A percentile compares a stretch with the other conserved stretches of the same genome.
Evolutionary conservation across 1,284 basidiomycete species (phyloP).

Genomic region (Melampsora americana): DNA sequence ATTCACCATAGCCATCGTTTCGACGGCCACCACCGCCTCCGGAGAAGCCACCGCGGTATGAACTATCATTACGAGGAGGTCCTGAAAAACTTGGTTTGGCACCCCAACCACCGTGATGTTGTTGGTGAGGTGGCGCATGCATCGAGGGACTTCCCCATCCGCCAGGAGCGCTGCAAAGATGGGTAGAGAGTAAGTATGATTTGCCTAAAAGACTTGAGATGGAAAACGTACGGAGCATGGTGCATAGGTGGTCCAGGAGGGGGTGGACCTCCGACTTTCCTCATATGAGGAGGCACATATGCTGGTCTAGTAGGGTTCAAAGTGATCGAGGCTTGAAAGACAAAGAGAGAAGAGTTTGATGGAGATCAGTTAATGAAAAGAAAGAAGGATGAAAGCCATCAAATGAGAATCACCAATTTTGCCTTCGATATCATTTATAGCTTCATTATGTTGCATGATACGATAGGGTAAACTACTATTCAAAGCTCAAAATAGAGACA

Average conservation of each 20-base stretch:
- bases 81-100: constrained; percentile 33
- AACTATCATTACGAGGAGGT: constrained; percentile 27
- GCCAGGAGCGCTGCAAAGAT: constrained; percentile 31
- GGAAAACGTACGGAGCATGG: constrained; percentile 24
- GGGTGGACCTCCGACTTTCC: constrained; percentile 44
- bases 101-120: constrained; percentile 43
- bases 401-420: constrained; percentile 38
- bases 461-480: constrained; percentile 6
- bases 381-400: not conserved
- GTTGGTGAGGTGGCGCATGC: constrained; percentile 44
- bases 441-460: constrained; percentile 35
- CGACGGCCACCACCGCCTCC: constrained; percentile 48
- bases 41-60: constrained; percentile 18
- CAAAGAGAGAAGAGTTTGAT: constrained; percentile 48
- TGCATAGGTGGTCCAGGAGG: constrained; percentile 22
- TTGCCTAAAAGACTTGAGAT: constrained; percentile 12
- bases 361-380: constrained; percentile 1
- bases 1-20: constrained; percentile 63
- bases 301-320: constrained; percentile 59
- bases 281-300: constrained; percentile 50
- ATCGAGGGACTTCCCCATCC: constrained; percentile 40
- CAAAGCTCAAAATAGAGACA: constrained; percentile 6
- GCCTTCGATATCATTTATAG: constrained; percentile 39
- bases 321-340: constrained; percentile 63
- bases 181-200: constrained; percentile 8